Evolutionary conservation across 2,329 filamentous ascomycete species (phyloP), one percentile per base, ranked within the genome.

Genomic region (Fusarium stilboides): DNA sequence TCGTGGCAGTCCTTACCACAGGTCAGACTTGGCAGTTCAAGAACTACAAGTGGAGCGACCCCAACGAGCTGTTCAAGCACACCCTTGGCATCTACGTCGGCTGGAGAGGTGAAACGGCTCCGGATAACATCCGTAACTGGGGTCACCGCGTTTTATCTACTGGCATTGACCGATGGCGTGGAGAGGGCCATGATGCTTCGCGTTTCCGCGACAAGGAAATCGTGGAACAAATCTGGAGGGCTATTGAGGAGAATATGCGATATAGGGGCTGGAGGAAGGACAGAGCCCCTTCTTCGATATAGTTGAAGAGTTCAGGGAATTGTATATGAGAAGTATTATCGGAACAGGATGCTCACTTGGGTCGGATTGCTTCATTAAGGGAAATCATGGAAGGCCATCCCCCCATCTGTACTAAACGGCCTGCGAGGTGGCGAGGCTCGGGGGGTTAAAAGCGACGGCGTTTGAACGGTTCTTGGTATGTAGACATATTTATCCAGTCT

Each of bases 11-110:
- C 59, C 98, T 99, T 82, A 99, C 96, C 0, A 99, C 96, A 0
- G 96, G 96, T 34, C 96, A 99, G 82, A 90, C 92, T 12, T 99
- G 96, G 96, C 96, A 99, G 81, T 99, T 99, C 83, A 97, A 98
- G 82, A 92, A 90, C 72, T 99, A 99, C 87, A 97, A 97, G 81
- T 99, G 96, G 94, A 91, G 91, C 72, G 91, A 92, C 57, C 93
- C 96, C 0, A 87, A 90, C 15, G 96, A 98, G 76, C 85, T 99
- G 50, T 99, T 99, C 83, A 89, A 90, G 71, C 93, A 98, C 76
- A 92, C 94, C 3, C 85, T 94, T 15, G 96, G 96, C 57, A 84
- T 99, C 50, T 97, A 93, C 76, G 90, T 99, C 3, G 96, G 96
- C 5, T 98, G 94, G 93, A 89, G 92, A 65, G 94, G 93, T 50